Conservation (phyloP, 768 basidiomycete species). For the Paxillus rubicundulus region DNA sequence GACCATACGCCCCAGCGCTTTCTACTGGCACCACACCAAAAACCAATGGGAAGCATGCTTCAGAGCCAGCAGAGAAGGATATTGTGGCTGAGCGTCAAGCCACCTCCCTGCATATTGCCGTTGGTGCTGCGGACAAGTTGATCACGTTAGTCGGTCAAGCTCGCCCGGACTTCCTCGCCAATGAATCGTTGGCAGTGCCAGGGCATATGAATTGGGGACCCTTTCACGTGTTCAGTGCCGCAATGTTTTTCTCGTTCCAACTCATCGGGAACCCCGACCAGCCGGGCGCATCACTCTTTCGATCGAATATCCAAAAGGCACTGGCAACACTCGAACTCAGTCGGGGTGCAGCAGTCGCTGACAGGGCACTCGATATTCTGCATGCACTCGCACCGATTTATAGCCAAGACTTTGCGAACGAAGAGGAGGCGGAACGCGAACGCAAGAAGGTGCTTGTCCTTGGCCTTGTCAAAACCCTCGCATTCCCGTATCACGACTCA, state of each 20-base stretch:
- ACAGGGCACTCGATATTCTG: slow-evolving; percentile 72
- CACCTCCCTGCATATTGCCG: slow-evolving; percentile 69
- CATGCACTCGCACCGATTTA: slow-evolving; percentile 73
- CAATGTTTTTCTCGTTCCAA: slow-evolving; percentile 92
- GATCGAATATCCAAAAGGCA: slow-evolving; percentile 70
- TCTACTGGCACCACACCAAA: slow-evolving; percentile 20
- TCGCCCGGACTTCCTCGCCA: slow-evolving; percentile 72
- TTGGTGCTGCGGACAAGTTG: slow-evolving; percentile 72
- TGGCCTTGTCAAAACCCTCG: slow-evolving; percentile 67
- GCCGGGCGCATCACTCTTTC: slow-evolving; percentile 73
- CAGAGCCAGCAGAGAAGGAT: slow-evolving; percentile 30
- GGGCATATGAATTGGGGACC: slow-evolving; percentile 85
- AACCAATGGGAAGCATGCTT: slow-evolving; percentile 24
- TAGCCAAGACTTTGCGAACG: slow-evolving; percentile 54
- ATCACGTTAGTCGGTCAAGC: slow-evolving; percentile 76
- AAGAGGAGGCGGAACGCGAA: slow-evolving; percentile 50
- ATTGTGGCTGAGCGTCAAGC: slow-evolving; percentile 40
- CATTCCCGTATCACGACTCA: slow-evolving; percentile 78
- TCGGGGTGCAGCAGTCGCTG: slow-evolving; percentile 63
- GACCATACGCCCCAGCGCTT: slow-evolving; percentile 57
- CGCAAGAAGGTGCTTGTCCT: slow-evolving; percentile 61
- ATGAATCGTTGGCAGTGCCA: slow-evolving; percentile 65
- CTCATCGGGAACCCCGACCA: slow-evolving; percentile 78
- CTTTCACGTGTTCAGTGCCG: slow-evolving; percentile 81
- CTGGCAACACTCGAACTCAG: slow-evolving; percentile 63